A percentile compares a stretch with the other conserved stretches of the same genome.
Evolutionary conservation across 78 protist genomes (phyloP).

Genomic region (Pigoraptor vietnamica): DNA sequence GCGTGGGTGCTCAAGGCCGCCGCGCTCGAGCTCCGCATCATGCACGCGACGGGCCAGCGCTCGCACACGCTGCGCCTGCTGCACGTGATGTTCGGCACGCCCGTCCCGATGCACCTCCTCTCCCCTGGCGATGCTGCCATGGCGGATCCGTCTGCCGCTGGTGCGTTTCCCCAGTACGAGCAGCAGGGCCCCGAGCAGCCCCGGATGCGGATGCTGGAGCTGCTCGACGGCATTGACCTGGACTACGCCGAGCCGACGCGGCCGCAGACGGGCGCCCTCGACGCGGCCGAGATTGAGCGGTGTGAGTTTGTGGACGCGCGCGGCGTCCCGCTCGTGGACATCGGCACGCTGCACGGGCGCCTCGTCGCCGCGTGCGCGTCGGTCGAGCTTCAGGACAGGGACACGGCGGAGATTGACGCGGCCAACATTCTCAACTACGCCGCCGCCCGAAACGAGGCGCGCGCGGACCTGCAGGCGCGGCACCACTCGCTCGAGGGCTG

Average conservation of each 20-base stretch:
- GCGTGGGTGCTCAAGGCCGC: not conserved
- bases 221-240: not conserved
- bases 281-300: not conserved
- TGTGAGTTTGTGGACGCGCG: not conserved
- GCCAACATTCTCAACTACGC: not conserved
- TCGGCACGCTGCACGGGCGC: not conserved
- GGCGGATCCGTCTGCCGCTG: not conserved
- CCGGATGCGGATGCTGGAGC: slow-evolving; percentile 6
- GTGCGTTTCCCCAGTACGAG: not conserved
- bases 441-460: not conserved
- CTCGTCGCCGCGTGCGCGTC: not conserved
- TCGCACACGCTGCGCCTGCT: slow-evolving; percentile 1
- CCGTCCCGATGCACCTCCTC: not conserved
- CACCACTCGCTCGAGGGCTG: not conserved
- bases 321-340: not conserved
- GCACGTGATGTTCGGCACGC: not conserved
- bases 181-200: not conserved
- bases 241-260: not conserved
- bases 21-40: not conserved
- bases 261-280: not conserved
- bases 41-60: not conserved
- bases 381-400: not conserved
- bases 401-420: not conserved
- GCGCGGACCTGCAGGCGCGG: not conserved
- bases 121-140: too few species aligned